Evolutionary conservation across 2,329 filamentous ascomycete genomes (phyloP).

Genomic region (Camillea tinctor): DNA sequence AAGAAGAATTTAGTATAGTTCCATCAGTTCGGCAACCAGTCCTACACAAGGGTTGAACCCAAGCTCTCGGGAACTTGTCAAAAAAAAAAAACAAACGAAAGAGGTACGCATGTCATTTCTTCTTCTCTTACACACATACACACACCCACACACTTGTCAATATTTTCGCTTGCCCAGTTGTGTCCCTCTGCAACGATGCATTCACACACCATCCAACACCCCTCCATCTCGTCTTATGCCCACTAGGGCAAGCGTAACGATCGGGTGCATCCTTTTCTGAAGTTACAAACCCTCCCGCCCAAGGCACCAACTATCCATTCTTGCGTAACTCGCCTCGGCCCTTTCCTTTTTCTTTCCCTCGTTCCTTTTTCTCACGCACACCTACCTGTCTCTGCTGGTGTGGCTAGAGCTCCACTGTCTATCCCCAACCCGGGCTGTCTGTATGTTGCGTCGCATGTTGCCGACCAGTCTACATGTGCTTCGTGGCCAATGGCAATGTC

Average conservation of each 20-base stretch:
- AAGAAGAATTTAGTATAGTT: slow-evolving; percentile 24
- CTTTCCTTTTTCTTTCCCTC: slow-evolving; percentile 33
- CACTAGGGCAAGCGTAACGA: slow-evolving; percentile 29
- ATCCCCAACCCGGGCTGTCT: slow-evolving; percentile 27
- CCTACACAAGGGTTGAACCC: slow-evolving; percentile 27
- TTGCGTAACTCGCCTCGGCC: slow-evolving; percentile 32
- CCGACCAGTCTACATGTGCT: slow-evolving; percentile 25
- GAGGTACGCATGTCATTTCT: slow-evolving; percentile 29
- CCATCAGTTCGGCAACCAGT: slow-evolving; percentile 31
- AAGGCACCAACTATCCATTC: slow-evolving; percentile 30
- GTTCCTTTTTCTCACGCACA: slow-evolving; percentile 34
- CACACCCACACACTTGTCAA: slow-evolving; percentile 17
- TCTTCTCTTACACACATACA: slow-evolving; percentile 17
- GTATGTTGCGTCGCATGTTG: slow-evolving; percentile 30
- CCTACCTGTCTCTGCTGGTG: slow-evolving; percentile 24
- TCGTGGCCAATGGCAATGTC: slow-evolving; percentile 26
- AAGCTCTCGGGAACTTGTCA: slow-evolving; percentile 32
- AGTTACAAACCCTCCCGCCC: slow-evolving; percentile 32
- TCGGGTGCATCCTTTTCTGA: slow-evolving; percentile 32
- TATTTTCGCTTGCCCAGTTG: slow-evolving; percentile 29
- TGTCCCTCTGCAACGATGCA: slow-evolving; percentile 36
- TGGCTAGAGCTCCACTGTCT: slow-evolving; percentile 28
- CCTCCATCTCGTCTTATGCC: slow-evolving; percentile 26
- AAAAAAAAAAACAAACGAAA: slow-evolving; percentile 22
- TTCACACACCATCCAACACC: slow-evolving; percentile 30